Base-by-base conservation (phyloP, 2,329 filamentous ascomycete species). In the Hymenotorrendiella dingleyae region DNA sequence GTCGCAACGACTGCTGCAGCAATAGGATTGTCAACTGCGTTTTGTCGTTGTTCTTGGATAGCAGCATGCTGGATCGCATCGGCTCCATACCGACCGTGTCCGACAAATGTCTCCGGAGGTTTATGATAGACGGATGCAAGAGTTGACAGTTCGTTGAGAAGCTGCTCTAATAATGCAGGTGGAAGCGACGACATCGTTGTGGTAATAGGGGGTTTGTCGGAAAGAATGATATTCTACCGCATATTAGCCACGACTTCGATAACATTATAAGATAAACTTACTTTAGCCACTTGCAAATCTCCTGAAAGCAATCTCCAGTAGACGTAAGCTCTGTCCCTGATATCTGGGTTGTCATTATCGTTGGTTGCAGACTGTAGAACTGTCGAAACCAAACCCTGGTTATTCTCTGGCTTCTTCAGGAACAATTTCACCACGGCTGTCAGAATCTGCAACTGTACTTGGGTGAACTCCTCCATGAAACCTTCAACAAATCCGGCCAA, bases 81-180 rank as follows among this genome's bases (percentile, higher is more conserved):
- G 36, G 93, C 90, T 27, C 91, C 93, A 55, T 87, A 96, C 33
- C 91, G 82, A 30, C 93, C 93, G 67, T 94, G 89, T 54, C 93
- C 93, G 45, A 98, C 84, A 65, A 98, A 98, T n/a, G 91, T 89
- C 74, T 94, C 88, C 33, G 93, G 90, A 7, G 90, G 90, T 69
- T 95, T 97, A 77, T 98, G 93, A 68, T 98, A 98, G 17, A 98
- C 93, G 1, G 91, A 97, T 6, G 93, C 89, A 22, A 98, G 77
- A 8, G 93, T 96, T 10, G 91, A 97, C 23, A 98, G 78, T 64
- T 98, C 91, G 8, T 76, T 74, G 7, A 98, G 78, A n/a, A 98
- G 80, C 63, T 89, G 83, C 48, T 98, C 91, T 32, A 98, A 76
- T 6, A 98, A 74, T 24, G 82, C 73, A 4, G 85, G 77, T 2